Evolutionary conservation across 352 stramenopile species (phyloP), one percentile per base, ranked within the genome.

Genomic region (Phytophthora europaea): DNA sequence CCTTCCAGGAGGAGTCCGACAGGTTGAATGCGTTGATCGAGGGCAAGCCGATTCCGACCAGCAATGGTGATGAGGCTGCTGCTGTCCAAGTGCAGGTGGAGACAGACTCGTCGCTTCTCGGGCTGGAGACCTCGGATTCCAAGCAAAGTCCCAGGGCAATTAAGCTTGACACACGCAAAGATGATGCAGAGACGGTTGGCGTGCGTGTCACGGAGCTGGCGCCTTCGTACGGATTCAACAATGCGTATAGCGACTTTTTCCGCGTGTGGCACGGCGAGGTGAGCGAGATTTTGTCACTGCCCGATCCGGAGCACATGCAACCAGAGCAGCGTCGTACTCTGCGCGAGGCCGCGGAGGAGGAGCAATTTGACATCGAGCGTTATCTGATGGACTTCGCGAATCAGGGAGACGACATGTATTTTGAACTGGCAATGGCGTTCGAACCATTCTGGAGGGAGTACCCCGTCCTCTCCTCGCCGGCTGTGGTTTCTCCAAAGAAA

Each of bases 301-400:
- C 94, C 31, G 87, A 97, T 48, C 96, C 95, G 2, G 95, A 99
- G 51, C 78, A 87, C 48, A 90, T 84, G 23, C 82, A 84, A n/a
- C 79, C 82, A 8, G 72, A 83, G n/a, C 76, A 96, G 52, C 91
- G 95, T 48, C 67, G 82, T 10, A 65, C 78, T n/a, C 65, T 97
- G 58, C 90, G 96, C 22, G 76, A 97, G 48, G 65, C 84, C 6
- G 87, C 85, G 3, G 98, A 99, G 79, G 83, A 98, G 56, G 64
- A 88, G 38, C 91, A 98, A 47, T 99, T 99, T 82, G 91, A 99
- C 78, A 57, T 91, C 9, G 97, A 99, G 70, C 91, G 98, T 33
- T 99, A 99, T 70, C 81, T 99, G 18, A 88, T 95, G 61, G 98
- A 99, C 82, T 96, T 97, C 54, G 75, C 94, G 28, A 89, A 98